Evolutionary conservation across 495 filamentous ascomycete genomes (phyloP), one percentile per base, ranked within the genome.

Genomic region (Podospora pseudoanserina): DNA sequence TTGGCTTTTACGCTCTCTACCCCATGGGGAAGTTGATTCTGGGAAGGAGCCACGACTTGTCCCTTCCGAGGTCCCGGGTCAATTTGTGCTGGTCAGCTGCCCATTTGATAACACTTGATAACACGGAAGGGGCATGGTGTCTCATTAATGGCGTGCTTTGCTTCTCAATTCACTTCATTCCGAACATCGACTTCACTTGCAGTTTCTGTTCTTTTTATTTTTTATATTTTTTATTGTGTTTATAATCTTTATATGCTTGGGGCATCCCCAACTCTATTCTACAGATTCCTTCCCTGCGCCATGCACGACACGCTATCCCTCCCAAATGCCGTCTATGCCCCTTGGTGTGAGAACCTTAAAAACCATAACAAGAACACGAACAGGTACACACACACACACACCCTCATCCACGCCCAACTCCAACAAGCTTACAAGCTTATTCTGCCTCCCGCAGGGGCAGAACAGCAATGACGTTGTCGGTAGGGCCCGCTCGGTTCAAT

Each of bases 311-410:
- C 39, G 39, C 39, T 49, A 9, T 32, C 39, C 13, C 39, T 49
- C 39, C 39, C 39, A 49, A 49, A 49, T 49, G 15, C 39, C 39
- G 39, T 49, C 39, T 49, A 49, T 49, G 39, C 39, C 39, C 39
- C 39, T 11, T 11, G 39, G 39, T 61, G n/a, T 26, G 59, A 28
- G 59, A 61, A 61, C 23, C 59, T 61, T 30, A 61, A 61, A 19
- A 28, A 28, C 39, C 39, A 49, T 11, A 49, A 49, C 39, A 59
- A 57, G 1, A 57, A 57, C 5, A 57, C 54, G 1, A 23, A 57
- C 23, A 23, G 23, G 23, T 23, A 23, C 23, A 57, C 5, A 59
- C 56, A 6, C 5, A 59, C 56, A 32, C 56, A 59, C 56, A 27
- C 56, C 19, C 9, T 15, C 56, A 18, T 16, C 7, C n/a, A 59